Base-by-base conservation (phyloP, 805 yeast genomes). In the Pichia occidentalis region DNA sequence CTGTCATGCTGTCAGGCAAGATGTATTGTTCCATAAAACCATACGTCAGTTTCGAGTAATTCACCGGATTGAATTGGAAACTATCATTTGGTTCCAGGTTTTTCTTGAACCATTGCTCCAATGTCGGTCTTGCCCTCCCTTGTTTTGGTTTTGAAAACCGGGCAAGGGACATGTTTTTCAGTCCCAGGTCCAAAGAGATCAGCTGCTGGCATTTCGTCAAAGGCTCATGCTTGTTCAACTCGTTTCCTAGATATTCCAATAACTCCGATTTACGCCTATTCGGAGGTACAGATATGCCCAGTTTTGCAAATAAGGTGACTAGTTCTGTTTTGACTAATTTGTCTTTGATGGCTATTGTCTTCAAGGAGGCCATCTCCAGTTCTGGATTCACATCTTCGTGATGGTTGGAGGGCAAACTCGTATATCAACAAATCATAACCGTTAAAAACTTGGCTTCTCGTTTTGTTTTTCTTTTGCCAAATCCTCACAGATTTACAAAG, bases 61-160 rank as follows among this genome's bases (percentile, higher is more conserved):
- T 51, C 9, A 40, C 7, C 0, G 67, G 65, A 14, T 44, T 44
- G 32, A 60, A 59, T 9, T 48, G 52, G 9, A 32, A 33, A 14
- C 45, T 39, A 1, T 53, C 36, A 44, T 42, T 49, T 18, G 44
- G 36, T 16, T 57, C 44, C n/a, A 62, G 41, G 37, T 62, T 52
- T 50, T 60, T 43, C 40, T 62, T 62, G 28, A 44, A 47, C 60
- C 65, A 60, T 37, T 60, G 63, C 3, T 34, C 34, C 3, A 60
- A 27, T 2, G 24, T 26, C 1, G 61, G 57, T 5, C 20, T 17
- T 3, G 33, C 19, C 2, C 29, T 25, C 1, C 18, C 6, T 8
- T 21, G 17, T 10, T 36, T 32, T 1, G 36, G 24, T 4, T 49
- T 27, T 21, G 40, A 32, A 22, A 60, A 28, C 30, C 49, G 45